Evolutionary conservation across 1,284 basidiomycete genomes (phyloP).

Genomic region (Amylostereum areolatum): DNA sequence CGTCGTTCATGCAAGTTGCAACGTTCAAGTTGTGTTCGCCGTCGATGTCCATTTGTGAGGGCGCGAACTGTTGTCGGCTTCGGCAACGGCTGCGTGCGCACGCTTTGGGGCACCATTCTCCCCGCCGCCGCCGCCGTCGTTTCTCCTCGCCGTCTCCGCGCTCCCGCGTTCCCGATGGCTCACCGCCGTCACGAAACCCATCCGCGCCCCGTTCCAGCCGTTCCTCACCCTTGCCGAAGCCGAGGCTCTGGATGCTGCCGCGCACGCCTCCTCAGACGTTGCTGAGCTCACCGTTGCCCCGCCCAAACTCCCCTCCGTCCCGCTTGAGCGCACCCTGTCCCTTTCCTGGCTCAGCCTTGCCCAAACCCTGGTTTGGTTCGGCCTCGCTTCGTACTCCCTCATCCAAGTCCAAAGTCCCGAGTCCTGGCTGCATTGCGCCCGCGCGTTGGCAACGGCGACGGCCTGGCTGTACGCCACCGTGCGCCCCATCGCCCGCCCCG

Average conservation of each 20-base stretch:
- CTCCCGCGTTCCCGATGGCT: constrained; percentile 26
- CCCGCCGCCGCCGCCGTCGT: constrained; percentile 43
- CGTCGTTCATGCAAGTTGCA: too few relatives aligned
- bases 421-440: constrained; percentile 23
- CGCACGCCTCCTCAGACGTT: constrained; percentile 15
- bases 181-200: constrained; percentile 17
- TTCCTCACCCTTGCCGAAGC: constrained; percentile 58
- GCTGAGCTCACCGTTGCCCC: constrained; percentile 6
- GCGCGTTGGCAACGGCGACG: constrained; percentile 35
- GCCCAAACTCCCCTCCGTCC: constrained; percentile 19
- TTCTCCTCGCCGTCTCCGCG: constrained; percentile 33
- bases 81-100: constrained; percentile 44
- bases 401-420: constrained; percentile 15
- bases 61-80: constrained; percentile 32
- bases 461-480: constrained; percentile 55
- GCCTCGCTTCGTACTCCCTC: constrained; percentile 37
- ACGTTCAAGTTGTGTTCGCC: too few relatives aligned
- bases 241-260: constrained; percentile 36
- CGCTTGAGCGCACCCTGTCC: constrained; percentile 51
- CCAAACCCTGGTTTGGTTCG: constrained; percentile 46
- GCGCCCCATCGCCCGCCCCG: constrained; percentile 33
- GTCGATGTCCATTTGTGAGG: background rate
- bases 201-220: constrained; percentile 34
- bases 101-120: constrained; percentile 47
- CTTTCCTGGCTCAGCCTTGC: constrained; percentile 44